Percentiles rank a stretch among this genome's conserved stretches.
Conservation (phyloP, 352 stramenopile species). For the Phytophthora pini region DNA sequence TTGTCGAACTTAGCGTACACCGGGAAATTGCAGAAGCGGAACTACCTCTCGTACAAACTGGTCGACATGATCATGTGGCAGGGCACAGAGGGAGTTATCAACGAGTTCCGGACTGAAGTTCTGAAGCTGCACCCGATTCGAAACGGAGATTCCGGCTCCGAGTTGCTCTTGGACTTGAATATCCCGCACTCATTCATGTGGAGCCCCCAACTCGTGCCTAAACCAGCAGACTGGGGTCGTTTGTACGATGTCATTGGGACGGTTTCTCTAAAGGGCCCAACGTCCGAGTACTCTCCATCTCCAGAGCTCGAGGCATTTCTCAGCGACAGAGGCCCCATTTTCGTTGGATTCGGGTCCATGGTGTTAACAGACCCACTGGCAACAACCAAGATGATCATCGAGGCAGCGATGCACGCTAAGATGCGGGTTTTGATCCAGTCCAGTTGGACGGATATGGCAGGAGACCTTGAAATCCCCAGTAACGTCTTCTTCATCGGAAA, state of each 20-base stretch:
- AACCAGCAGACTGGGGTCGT: conserved; percentile 63
- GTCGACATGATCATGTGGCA: conserved; percentile 66
- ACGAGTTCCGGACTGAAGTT: conserved; percentile 60
- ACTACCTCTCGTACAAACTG: conserved; percentile 63
- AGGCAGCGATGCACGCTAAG: conserved; percentile 58
- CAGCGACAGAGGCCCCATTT: conserved; percentile 76
- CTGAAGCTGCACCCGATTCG: conserved; percentile 57
- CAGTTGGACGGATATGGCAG: conserved; percentile 82
- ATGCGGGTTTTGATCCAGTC: conserved; percentile 90
- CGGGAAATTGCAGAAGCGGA: conserved; percentile 47
- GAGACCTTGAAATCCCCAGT: conserved; percentile 44
- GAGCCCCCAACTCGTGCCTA: conserved; percentile 59
- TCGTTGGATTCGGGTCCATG: conserved; percentile 95
- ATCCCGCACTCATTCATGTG: conserved; percentile 79
- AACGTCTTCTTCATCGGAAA: conserved; percentile 74
- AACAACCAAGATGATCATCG: conserved; percentile 84
- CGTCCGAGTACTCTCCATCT: conserved; percentile 33
- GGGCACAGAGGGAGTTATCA: conserved; percentile 51
- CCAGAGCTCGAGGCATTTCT: conserved; percentile 41
- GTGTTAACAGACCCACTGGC: conserved; percentile 81
- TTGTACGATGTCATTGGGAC: conserved; percentile 60
- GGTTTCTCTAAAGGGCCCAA: conserved; percentile 43
- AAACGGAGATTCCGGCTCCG: conserved; percentile 39
- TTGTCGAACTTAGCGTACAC: conserved; percentile 84
- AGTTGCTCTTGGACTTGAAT: conserved; percentile 49